Evolutionary conservation across 345 rosid genomes (phyloP).

Genomic region (Odontarrhena argentea): DNA sequence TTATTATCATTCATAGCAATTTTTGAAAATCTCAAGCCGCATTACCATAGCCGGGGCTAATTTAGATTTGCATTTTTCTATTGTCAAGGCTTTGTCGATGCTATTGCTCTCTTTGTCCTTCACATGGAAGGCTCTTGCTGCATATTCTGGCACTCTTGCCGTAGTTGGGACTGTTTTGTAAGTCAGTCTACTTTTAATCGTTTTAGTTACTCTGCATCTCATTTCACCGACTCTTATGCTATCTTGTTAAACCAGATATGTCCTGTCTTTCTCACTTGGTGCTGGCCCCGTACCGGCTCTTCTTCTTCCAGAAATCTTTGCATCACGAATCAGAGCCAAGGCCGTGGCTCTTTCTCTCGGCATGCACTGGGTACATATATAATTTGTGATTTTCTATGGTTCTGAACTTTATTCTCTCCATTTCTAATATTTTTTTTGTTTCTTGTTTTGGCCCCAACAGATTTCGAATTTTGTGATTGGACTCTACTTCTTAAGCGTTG

Average conservation of each 20-base stretch:
- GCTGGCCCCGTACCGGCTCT: slow-evolving; percentile 99
- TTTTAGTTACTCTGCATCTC: background rate
- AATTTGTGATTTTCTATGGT: background rate
- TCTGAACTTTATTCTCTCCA: background rate
- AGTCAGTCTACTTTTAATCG: slow-evolving; percentile 35
- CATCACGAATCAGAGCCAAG: slow-evolving; percentile 96
- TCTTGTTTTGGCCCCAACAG: slow-evolving; percentile 45
- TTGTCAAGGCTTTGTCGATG: slow-evolving; percentile 80
- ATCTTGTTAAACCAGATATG: slow-evolving; percentile 60
- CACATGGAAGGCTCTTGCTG: slow-evolving; percentile 92
- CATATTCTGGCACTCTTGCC: slow-evolving; percentile 87
- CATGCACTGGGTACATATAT: slow-evolving; percentile 86
- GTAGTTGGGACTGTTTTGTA: slow-evolving; percentile 97
- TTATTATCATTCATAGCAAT: background rate
- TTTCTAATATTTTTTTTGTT: slow-evolving; percentile 1
- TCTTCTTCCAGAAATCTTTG: slow-evolving; percentile 94
- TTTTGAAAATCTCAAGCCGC: background rate
- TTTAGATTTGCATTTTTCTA: background rate
- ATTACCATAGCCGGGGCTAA: background rate
- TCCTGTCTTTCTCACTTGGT: slow-evolving; percentile 94
- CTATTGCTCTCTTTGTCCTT: slow-evolving; percentile 87
- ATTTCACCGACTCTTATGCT: background rate
- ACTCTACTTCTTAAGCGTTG: slow-evolving; percentile 85
- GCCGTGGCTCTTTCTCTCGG: slow-evolving; percentile 93
- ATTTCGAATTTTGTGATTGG: slow-evolving; percentile 92